Evolutionary conservation across 768 basidiomycete genomes (phyloP).

Genomic region (Tylopilus rubrobrunneus): DNA sequence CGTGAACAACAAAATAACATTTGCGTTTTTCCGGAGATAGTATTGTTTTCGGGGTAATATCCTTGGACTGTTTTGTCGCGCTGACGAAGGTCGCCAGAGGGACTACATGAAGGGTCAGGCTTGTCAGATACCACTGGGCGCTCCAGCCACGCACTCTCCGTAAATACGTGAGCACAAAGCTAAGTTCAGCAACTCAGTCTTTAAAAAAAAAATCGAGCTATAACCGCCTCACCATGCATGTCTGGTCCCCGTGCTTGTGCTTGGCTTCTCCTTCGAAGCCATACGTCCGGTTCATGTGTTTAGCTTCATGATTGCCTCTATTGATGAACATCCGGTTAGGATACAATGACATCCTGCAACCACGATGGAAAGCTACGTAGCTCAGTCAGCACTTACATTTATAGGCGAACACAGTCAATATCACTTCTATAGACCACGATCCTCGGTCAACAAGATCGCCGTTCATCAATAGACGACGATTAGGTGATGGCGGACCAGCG

Average conservation of each 20-base stretch:
- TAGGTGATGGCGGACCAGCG: constrained; percentile 79
- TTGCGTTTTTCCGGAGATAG: constrained; percentile 79
- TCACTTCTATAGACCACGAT: constrained; percentile 93
- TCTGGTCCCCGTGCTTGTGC: constrained; percentile 93
- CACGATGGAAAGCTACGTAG: neutral
- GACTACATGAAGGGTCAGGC: constrained; percentile 46
- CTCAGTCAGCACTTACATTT: constrained; percentile 60
- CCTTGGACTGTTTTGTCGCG: constrained; percentile 58
- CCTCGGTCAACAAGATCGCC: constrained; percentile 97
- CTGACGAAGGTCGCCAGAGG: constrained; percentile 87
- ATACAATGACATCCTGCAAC: constrained; percentile 52
- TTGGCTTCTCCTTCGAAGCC: constrained; percentile 96
- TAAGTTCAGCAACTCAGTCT: constrained; percentile 27
- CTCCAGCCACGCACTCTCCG: constrained; percentile 54
- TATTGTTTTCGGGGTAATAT: constrained; percentile 48
- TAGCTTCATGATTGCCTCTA: constrained; percentile 94
- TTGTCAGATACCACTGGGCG: neutral
- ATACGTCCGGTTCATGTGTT: constrained; percentile 94
- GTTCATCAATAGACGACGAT: constrained; percentile 87
- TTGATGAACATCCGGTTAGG: constrained; percentile 90
- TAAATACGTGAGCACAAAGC: constrained; percentile 94
- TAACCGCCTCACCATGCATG: constrained; percentile 65
- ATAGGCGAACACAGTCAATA: constrained; percentile 88
- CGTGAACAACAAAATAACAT: constrained; percentile 93
- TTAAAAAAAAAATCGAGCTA: neutral